Evolutionary conservation across 495 filamentous ascomycete species (phyloP).

Genomic region (Beverwykella pulmonaria): DNA sequence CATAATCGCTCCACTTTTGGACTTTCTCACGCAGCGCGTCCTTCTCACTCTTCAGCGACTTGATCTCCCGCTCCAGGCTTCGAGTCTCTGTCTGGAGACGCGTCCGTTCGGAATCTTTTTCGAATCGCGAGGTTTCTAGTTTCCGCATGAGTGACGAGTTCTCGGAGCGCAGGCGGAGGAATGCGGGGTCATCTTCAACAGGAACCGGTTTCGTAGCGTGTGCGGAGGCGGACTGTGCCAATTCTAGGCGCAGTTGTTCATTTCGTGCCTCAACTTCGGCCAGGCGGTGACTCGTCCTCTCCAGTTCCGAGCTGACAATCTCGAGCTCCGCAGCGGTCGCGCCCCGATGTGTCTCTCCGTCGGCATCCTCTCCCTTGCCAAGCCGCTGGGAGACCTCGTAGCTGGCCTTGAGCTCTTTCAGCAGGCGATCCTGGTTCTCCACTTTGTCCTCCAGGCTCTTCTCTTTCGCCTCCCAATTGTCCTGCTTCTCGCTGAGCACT

Average conservation of each 20-base stretch:
- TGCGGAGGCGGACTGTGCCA: slow-evolving; percentile 83
- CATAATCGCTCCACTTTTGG: slow-evolving; percentile 90
- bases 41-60: slow-evolving; percentile 66
- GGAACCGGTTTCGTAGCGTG: slow-evolving; percentile 52
- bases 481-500: slow-evolving; percentile 90
- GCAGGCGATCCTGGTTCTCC: slow-evolving; percentile 86
- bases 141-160: slow-evolving; percentile 88
- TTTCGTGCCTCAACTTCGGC: slow-evolving; percentile 94
- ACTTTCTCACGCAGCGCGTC: slow-evolving; percentile 75
- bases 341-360: slow-evolving; percentile 51
- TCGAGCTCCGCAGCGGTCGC: slow-evolving; percentile 90
- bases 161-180: slow-evolving; percentile 83
- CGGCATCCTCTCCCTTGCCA: slow-evolving; percentile 67
- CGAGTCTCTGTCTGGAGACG: slow-evolving; percentile 72
- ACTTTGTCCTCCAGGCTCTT: slow-evolving; percentile 88
- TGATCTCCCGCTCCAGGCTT: slow-evolving; percentile 71
- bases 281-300: slow-evolving; percentile 81
- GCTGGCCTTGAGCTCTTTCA: slow-evolving; percentile 94
- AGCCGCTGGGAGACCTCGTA: slow-evolving; percentile 95
- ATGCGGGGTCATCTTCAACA: slow-evolving; percentile 83
- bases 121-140: slow-evolving; percentile 77
- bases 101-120: slow-evolving; percentile 76
- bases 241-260: slow-evolving; percentile 85
- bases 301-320: slow-evolving; percentile 85
- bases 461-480: slow-evolving; percentile 96